A percentile compares a stretch with the other conserved stretches of the same genome.
Evolutionary conservation across 139 green algal species (phyloP).

Genomic region (Parachlorella kessleri): DNA sequence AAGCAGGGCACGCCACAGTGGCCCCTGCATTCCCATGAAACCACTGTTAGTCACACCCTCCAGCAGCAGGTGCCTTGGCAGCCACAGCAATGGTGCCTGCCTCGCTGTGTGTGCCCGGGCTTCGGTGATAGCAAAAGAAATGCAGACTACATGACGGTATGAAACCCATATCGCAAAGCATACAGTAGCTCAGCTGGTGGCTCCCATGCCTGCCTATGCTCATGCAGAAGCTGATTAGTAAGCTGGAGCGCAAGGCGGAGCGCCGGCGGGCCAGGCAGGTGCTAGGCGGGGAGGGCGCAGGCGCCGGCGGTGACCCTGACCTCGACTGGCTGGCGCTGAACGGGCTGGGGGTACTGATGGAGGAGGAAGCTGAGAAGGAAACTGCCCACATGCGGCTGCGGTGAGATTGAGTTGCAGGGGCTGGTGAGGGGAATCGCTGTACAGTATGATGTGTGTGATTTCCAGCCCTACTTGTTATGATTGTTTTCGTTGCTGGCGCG

Average conservation of each 20-base stretch:
- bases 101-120: too few species aligned
- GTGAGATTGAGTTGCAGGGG: neutral
- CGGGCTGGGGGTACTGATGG: slow-evolving; percentile 60
- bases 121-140: too few species aligned
- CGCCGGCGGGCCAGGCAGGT: slow-evolving; percentile 24
- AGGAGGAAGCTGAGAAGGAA: slow-evolving; percentile 47
- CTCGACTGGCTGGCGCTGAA: slow-evolving; percentile 52
- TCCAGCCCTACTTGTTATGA: neutral
- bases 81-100: too few species aligned
- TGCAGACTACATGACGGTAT: too few species aligned
- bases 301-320: slow-evolving; percentile 9
- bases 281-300: neutral
- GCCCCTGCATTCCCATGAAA: too few species aligned
- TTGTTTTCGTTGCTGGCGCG: too few species aligned
- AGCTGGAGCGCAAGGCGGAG: slow-evolving; percentile 75
- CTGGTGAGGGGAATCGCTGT: neutral
- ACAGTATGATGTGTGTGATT: too few species aligned
- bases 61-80: too few species aligned
- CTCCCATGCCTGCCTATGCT: neutral
- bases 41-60: too few species aligned
- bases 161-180: too few species aligned
- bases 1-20: too few species aligned
- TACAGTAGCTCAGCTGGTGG: slow-evolving; percentile 3
- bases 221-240: slow-evolving; percentile 62
- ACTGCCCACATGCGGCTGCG: slow-evolving; percentile 24